Percentiles rank a stretch among this genome's conserved stretches.
Evolutionary conservation across 163 green algal genomes (phyloP).

Genomic region (Prototheca stagnorum): DNA sequence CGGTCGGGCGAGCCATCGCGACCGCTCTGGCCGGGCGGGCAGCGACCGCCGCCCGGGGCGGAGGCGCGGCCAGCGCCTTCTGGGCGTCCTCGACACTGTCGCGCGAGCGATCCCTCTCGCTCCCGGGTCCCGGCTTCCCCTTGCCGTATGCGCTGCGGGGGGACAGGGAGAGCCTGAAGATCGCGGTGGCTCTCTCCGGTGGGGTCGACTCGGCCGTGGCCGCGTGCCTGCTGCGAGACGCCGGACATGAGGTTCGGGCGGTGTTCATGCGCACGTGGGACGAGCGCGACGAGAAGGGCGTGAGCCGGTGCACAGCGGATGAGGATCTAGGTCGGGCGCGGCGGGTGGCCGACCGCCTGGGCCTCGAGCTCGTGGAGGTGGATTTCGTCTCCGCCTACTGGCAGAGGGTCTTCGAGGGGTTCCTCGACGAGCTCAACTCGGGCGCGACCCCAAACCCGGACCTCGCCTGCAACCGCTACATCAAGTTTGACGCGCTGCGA

Average conservation of each 20-base stretch:
- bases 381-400: conserved; percentile 62
- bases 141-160: background rate
- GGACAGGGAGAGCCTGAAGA: background rate
- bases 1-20: background rate
- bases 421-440: conserved; percentile 28
- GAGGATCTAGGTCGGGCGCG: conserved; percentile 22
- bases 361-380: conserved; percentile 42
- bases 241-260: conserved; percentile 38
- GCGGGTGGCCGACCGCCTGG: conserved; percentile 18
- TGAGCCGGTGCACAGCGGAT: conserved; percentile 31
- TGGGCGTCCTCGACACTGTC: background rate
- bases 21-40: background rate
- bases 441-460: conserved; percentile 74
- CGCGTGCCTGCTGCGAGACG: conserved; percentile 39
- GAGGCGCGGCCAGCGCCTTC: background rate
- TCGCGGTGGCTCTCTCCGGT: conserved; percentile 57
- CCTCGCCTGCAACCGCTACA: conserved; percentile 61
- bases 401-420: conserved; percentile 53
- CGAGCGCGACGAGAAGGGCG: conserved; percentile 47
- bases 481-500: conserved; percentile 57
- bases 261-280: conserved; percentile 79
- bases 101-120: background rate
- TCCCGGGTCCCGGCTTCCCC: background rate
- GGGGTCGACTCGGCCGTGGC: conserved; percentile 66
- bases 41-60: background rate